Evolutionary conservation across 371 early-diverging fungal genomes (phyloP).

Genomic region (Mortierella sp.): DNA sequence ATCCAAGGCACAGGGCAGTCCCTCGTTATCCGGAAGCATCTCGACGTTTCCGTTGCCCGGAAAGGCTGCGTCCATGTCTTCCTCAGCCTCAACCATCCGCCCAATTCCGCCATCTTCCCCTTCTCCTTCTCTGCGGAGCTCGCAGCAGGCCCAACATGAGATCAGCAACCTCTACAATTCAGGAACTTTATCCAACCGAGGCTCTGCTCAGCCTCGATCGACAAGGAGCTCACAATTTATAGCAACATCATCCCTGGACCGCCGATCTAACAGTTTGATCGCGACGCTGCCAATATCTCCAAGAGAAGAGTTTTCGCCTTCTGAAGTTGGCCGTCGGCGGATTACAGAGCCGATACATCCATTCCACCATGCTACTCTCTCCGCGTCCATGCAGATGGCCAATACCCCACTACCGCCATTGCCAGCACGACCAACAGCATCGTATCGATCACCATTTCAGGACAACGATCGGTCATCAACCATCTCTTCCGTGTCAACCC

Average conservation of each 20-base stretch:
- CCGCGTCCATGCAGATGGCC: slow-evolving; percentile 12
- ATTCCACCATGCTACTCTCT: slow-evolving; percentile 38
- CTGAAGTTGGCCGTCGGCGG: slow-evolving; percentile 1
- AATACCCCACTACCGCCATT: background rate
- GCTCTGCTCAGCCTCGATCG: slow-evolving; percentile 33
- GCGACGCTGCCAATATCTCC: slow-evolving; percentile 21
- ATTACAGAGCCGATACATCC: slow-evolving; percentile 39
- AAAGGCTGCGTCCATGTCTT: slow-evolving; percentile 42
- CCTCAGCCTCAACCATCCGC: slow-evolving; percentile 51
- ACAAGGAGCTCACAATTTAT: slow-evolving; percentile 40
- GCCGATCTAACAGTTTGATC: slow-evolving; percentile 10
- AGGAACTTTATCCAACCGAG: slow-evolving; percentile 27
- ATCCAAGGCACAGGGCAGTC: slow-evolving; percentile 35
- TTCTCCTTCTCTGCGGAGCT: slow-evolving; percentile 24
- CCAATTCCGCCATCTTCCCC: slow-evolving; percentile 43
- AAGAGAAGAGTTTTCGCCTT: slow-evolving; percentile 12
- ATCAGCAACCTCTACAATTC: slow-evolving; percentile 25
- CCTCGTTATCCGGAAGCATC: slow-evolving; percentile 40
- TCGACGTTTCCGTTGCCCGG: slow-evolving; percentile 30
- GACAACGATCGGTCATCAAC: slow-evolving; percentile 42
- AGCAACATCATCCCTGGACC: slow-evolving; percentile 8
- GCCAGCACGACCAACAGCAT: background rate
- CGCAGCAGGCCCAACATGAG: slow-evolving; percentile 14
- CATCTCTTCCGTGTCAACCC: slow-evolving; percentile 36
- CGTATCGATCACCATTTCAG: slow-evolving; percentile 1